Conservation (phyloP, 2,329 filamentous ascomycete species). For the Aspergillus caelatus region DNA sequence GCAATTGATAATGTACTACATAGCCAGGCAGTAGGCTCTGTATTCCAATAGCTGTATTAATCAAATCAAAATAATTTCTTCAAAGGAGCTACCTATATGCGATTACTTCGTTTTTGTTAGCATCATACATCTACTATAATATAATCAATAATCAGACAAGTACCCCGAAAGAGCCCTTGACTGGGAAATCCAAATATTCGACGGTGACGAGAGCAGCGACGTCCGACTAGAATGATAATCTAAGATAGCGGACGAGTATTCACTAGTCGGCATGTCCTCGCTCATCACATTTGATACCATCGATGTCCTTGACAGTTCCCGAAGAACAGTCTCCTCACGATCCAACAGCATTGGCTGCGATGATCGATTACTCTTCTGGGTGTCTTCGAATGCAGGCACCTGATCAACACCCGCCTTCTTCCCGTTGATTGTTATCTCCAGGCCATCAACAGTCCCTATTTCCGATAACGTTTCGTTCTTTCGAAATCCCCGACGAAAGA, state of each 20-base stretch:
- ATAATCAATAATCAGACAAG: neutral
- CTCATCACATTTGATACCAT: neutral
- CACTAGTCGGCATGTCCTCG: neutral
- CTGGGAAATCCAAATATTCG: neutral
- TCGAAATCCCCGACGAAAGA: slow-evolving; percentile 7
- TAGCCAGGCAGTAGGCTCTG: slow-evolving; percentile 18
- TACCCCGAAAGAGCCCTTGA: neutral
- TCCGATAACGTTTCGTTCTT: slow-evolving; percentile 8
- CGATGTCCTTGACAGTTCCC: neutral
- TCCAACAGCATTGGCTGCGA: slow-evolving; percentile 41
- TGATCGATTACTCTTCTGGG: slow-evolving; percentile 21
- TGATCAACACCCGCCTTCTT: slow-evolving; percentile 15
- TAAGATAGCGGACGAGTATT: neutral
- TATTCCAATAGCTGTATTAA: neutral
- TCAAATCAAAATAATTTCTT: neutral
- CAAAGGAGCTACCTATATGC: neutral
- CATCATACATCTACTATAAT: neutral
- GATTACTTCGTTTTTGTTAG: neutral
- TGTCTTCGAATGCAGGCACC: neutral
- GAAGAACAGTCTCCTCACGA: slow-evolving; percentile 18
- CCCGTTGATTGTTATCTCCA: slow-evolving; percentile 30
- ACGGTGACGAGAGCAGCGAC: neutral
- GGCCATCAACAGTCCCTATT: slow-evolving; percentile 11
- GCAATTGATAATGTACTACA: slow-evolving; percentile 42
- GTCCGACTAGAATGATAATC: neutral